These are phyloP conservation scores for Brassica balearica DNA, from an alignment of 441 rosid genomes.

Conservation along the genomic window DNA sequence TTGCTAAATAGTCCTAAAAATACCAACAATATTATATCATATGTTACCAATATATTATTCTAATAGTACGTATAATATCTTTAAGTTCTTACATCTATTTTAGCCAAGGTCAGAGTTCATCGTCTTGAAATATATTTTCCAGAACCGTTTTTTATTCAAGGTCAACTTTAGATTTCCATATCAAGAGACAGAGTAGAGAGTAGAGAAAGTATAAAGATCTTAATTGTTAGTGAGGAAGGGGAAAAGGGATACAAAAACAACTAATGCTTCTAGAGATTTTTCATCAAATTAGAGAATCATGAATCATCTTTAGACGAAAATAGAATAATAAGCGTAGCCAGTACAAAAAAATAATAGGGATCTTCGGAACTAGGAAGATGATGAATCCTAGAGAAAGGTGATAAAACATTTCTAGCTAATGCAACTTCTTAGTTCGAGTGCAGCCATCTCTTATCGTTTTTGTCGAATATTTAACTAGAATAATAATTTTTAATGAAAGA, in stretches of 20 bases:
- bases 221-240: background rate
- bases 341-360: background rate
- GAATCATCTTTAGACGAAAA: background rate
- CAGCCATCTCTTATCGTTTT: background rate
- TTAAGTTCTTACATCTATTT: background rate
- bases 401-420: background rate
- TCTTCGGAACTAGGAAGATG: background rate
- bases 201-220: background rate
- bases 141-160: background rate
- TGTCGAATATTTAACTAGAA: no score
- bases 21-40: no score
- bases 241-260: background rate
- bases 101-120: background rate
- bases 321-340: background rate
- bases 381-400: background rate
- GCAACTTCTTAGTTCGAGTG: background rate
- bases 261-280: background rate
- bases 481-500: no score
- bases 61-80: background rate
- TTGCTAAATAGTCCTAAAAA: no score
- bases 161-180: background rate
- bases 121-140: no score
- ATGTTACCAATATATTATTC: no score
- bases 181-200: background rate
- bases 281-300: background rate